Evolutionary conservation across 352 stramenopile species (phyloP).

Genomic region (Pythium monospermum): DNA sequence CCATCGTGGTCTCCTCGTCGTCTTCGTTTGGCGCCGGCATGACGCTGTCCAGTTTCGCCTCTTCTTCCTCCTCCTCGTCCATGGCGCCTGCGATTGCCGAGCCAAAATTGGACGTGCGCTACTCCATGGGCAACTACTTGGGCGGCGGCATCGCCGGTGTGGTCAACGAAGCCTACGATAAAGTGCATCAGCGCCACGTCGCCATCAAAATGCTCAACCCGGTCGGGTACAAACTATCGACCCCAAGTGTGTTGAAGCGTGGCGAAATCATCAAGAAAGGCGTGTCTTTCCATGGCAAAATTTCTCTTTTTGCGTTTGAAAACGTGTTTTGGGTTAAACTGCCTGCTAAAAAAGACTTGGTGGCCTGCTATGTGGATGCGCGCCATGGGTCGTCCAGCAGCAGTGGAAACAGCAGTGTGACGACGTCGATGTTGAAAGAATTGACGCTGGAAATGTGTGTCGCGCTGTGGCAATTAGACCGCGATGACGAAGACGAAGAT

Average conservation of each 20-base stretch:
- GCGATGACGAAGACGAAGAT: constrained; percentile 45
- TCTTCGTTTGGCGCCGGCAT: background rate
- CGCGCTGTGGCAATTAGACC: constrained; percentile 72
- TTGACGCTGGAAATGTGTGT: constrained; percentile 87
- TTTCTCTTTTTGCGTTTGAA: constrained; percentile 36
- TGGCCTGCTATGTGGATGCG: constrained; percentile 64
- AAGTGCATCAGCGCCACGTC: constrained; percentile 70
- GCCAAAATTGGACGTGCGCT: constrained; percentile 30
- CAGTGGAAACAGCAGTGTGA: constrained; percentile 2
- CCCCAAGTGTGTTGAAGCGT: constrained; percentile 59
- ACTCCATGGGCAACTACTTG: constrained; percentile 90
- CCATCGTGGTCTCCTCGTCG: no score
- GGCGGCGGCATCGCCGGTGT: constrained; percentile 89
- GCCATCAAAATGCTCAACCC: constrained; percentile 98
- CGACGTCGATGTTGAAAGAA: constrained; percentile 38
- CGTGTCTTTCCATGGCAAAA: constrained; percentile 32
- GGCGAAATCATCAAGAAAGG: constrained; percentile 86
- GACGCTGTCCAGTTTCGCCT: background rate
- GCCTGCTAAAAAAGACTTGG: constrained; percentile 47
- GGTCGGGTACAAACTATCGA: constrained; percentile 91
- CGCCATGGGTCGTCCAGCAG: background rate
- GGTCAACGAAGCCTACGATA: constrained; percentile 90
- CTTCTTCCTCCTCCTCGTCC: background rate
- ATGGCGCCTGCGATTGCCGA: constrained; percentile 2
- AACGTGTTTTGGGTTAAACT: constrained; percentile 80